These are phyloP conservation scores for Beta macrorhiza DNA, from an alignment of 179 eudicot genomes.

Conservation along the genomic window DNA sequence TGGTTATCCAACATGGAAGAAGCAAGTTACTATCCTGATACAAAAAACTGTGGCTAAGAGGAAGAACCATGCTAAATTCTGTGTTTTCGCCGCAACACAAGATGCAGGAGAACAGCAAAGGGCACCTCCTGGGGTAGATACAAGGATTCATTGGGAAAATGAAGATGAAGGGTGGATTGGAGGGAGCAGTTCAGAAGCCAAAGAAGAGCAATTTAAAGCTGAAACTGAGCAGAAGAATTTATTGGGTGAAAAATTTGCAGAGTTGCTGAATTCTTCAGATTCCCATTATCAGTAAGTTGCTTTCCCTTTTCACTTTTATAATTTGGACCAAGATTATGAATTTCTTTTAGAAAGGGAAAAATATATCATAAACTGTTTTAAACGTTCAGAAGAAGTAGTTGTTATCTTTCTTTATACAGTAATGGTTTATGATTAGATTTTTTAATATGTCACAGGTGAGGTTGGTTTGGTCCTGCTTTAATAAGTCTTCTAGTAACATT, in stretches of 20 bases:
- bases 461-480: too few species aligned
- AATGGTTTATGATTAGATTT: too few species aligned
- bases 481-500: too few species aligned
- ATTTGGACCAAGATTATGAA: too few species aligned
- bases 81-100: slow-evolving; percentile 40
- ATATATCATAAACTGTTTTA: too few species aligned
- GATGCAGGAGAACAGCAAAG: slow-evolving; percentile 27
- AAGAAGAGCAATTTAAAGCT: slow-evolving; percentile 35
- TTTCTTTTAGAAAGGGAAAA: too few species aligned
- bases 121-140: slow-evolving; percentile 61
- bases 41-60: slow-evolving; percentile 7
- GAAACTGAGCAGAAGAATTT: slow-evolving; percentile 35
- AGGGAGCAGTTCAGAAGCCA: slow-evolving; percentile 29
- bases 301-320: background rate
- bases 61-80: slow-evolving; percentile 14
- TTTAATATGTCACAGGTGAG: too few species aligned
- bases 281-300: slow-evolving; percentile 76
- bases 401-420: too few species aligned
- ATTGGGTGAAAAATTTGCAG: slow-evolving; percentile 56
- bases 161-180: slow-evolving; percentile 91
- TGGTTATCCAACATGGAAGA: slow-evolving; percentile 19
- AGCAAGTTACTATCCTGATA: slow-evolving; percentile 16
- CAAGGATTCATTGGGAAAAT: slow-evolving; percentile 83
- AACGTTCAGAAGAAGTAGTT: too few species aligned
- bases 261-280: slow-evolving; percentile 62